These are phyloP conservation scores for Hypericum androsaemum DNA, from an alignment of 345 rosid genomes.

Conservation along the genomic window DNA sequence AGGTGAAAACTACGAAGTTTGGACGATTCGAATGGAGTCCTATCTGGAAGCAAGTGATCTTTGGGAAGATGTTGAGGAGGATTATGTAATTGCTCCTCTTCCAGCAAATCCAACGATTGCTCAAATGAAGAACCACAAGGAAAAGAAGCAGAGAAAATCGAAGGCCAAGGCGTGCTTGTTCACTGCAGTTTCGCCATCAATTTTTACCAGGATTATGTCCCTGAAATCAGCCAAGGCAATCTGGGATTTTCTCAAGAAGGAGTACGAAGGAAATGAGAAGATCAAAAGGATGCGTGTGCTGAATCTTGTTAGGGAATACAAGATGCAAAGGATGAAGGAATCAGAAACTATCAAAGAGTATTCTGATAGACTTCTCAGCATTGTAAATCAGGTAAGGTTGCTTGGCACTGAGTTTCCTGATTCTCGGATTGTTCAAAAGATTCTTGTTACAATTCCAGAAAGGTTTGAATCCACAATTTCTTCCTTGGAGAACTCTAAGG, in stretches of 20 bases:
- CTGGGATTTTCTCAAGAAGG: neutral
- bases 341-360: neutral
- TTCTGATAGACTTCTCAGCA: neutral
- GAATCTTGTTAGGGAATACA: neutral
- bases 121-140: neutral
- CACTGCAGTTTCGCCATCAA: neutral
- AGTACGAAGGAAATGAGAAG: neutral
- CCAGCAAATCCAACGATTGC: neutral
- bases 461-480: neutral
- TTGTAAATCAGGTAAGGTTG: neutral
- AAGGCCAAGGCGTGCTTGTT: neutral
- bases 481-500: neutral
- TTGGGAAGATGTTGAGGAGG: neutral
- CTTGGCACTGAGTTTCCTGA: neutral
- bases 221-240: neutral
- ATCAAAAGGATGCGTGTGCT: neutral
- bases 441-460: neutral
- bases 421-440: neutral
- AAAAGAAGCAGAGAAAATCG: neutral
- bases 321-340: neutral
- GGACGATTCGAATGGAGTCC: neutral
- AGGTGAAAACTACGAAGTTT: neutral
- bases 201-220: neutral
- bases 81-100: neutral
- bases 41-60: neutral